Evolutionary conservation across 805 yeast genomes (phyloP).

Genomic region (Wickerhamiella dianesei): DNA sequence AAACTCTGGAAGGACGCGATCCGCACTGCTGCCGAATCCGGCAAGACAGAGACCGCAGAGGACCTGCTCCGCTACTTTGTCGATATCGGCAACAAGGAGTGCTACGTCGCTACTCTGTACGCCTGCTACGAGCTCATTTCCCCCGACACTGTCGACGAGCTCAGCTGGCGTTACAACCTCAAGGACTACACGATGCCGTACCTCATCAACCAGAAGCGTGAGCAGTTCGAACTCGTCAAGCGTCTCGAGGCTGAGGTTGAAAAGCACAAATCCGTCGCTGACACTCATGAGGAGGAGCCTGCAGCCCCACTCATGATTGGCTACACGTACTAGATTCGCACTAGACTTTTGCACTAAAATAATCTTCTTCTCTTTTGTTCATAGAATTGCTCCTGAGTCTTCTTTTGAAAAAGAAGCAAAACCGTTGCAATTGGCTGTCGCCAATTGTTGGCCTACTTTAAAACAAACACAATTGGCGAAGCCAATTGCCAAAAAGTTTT

Average conservation of each 20-base stretch:
- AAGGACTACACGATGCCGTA: constrained; percentile 84
- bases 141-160: constrained; percentile 73
- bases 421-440: no score
- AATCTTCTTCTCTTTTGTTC: not conserved
- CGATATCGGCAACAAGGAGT: constrained; percentile 92
- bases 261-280: constrained; percentile 42
- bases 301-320: constrained; percentile 56
- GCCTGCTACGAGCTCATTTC: constrained; percentile 68
- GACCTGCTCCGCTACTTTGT: constrained; percentile 84
- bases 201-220: constrained; percentile 69
- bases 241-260: constrained; percentile 57
- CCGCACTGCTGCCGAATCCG: constrained; percentile 77
- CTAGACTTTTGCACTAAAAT: not conserved
- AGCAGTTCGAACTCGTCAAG: constrained; percentile 55
- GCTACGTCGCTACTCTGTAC: constrained; percentile 80
- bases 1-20: constrained; percentile 91
- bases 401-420: no score
- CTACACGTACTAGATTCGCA: constrained; percentile 16
- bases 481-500: no score
- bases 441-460: no score
- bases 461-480: no score
- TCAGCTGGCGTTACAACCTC: constrained; percentile 81
- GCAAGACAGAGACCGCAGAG: constrained; percentile 67
- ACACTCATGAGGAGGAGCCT: constrained; percentile 40
- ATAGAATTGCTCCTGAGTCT: no score